Evolutionary conservation across 1,139 yeast species (phyloP).

Genomic region (Geotrichum carabidarum): DNA sequence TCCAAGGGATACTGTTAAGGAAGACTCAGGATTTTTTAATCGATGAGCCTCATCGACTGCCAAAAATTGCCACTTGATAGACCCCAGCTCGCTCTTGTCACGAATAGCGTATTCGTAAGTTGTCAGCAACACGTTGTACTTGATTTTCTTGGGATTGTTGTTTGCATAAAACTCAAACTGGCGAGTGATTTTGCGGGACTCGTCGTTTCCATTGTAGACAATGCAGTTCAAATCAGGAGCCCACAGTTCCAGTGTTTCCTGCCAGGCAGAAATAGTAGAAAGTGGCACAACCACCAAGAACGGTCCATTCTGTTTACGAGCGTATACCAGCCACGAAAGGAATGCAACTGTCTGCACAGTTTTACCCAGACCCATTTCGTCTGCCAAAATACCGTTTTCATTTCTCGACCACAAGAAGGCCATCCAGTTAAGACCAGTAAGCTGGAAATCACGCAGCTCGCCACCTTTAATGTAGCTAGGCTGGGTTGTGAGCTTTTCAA

Average conservation of each 20-base stretch:
- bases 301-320: slow-evolving; percentile 95
- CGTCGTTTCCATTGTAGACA: slow-evolving; percentile 87
- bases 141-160: slow-evolving; percentile 54
- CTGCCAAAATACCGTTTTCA: slow-evolving; percentile 96
- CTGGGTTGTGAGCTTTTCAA: slow-evolving; percentile 80
- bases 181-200: slow-evolving; percentile 74
- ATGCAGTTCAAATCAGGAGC: slow-evolving; percentile 92
- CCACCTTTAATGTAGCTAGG: slow-evolving; percentile 90
- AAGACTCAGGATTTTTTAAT: slow-evolving; percentile 87
- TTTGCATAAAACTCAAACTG: slow-evolving; percentile 77
- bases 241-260: slow-evolving; percentile 97
- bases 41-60: slow-evolving; percentile 99
- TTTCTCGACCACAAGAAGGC: slow-evolving; percentile 97
- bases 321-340: slow-evolving; percentile 87
- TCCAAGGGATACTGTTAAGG: slow-evolving; percentile 79
- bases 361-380: slow-evolving; percentile 98
- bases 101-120: slow-evolving; percentile 94
- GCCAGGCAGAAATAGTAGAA: slow-evolving; percentile 98
- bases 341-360: slow-evolving; percentile 96
- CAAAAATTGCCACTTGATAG: slow-evolving; percentile 87
- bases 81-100: slow-evolving; percentile 74
- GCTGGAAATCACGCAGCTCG: slow-evolving; percentile 90
- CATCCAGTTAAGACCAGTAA: slow-evolving; percentile 99
- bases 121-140: slow-evolving; percentile 82
- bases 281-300: slow-evolving; percentile 93